Percentiles rank a stretch among this genome's conserved stretches.
Evolutionary conservation across 768 basidiomycete genomes (phyloP).

Genomic region (Psilocybe cyanescens): DNA sequence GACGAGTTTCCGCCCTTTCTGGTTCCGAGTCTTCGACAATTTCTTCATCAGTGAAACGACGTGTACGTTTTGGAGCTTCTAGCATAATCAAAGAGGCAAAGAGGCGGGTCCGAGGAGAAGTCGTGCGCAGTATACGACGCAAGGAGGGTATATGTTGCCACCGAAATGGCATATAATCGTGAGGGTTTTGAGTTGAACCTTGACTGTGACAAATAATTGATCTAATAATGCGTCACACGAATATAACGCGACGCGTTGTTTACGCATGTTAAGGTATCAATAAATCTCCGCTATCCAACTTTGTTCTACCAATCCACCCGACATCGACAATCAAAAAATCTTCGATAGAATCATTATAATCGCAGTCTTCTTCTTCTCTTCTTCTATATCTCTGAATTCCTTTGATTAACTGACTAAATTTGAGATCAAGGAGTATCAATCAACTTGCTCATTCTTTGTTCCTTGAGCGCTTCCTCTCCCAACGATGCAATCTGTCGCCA

Average conservation of each 20-base stretch:
- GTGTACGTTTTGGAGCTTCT: neutral
- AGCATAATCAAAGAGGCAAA: neutral
- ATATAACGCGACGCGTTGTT: constrained; percentile 51
- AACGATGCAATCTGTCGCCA: neutral
- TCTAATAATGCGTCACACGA: constrained; percentile 39
- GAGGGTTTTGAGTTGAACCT: neutral
- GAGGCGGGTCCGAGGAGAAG: neutral
- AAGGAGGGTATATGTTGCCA: constrained; percentile 4
- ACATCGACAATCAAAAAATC: neutral
- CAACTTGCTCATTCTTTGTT: neutral
- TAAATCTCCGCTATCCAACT: neutral
- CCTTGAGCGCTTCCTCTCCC: neutral
- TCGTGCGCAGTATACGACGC: neutral
- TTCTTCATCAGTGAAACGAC: constrained; percentile 29
- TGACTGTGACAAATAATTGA: constrained; percentile 4
- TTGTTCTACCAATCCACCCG: neutral
- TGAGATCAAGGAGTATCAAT: neutral
- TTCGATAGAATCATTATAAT: constrained; percentile 2
- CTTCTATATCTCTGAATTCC: neutral
- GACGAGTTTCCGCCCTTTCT: constrained; percentile 52
- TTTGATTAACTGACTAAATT: neutral
- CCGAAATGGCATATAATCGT: constrained; percentile 11
- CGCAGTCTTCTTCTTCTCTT: neutral
- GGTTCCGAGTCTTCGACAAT: constrained; percentile 75
- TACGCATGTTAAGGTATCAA: constrained; percentile 27